Conservation (phyloP, 2,329 filamentous ascomycete genomes). For the Didymella keratinophila region DNA sequence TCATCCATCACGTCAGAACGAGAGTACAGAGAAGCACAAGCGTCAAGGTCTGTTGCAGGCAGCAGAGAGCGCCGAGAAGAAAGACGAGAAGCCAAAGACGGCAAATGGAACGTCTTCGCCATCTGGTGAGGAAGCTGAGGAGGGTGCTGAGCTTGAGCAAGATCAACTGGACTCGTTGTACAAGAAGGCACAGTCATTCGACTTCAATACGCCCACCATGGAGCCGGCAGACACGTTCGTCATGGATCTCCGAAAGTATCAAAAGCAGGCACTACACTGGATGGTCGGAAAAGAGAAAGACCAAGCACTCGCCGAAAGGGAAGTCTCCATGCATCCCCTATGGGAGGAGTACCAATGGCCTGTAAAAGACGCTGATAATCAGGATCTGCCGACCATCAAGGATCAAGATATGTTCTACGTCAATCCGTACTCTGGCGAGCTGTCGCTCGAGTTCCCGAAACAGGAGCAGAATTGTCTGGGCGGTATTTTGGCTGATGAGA, state of each 20-base stretch:
- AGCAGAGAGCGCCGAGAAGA: slow-evolving; percentile 85
- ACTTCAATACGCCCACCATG: slow-evolving; percentile 88
- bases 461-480: slow-evolving; percentile 96
- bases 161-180: slow-evolving; percentile 94
- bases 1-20: slow-evolving; percentile 76
- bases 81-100: slow-evolving; percentile 53
- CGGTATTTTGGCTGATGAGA: slow-evolving; percentile 93
- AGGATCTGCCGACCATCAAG: slow-evolving; percentile 70
- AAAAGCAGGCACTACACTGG: slow-evolving; percentile 95
- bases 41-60: slow-evolving; percentile 84
- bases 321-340: slow-evolving; percentile 90
- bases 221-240: slow-evolving; percentile 83
- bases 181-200: slow-evolving; percentile 94
- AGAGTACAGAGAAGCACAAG: slow-evolving; percentile 77
- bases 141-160: slow-evolving; percentile 90
- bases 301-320: slow-evolving; percentile 69
- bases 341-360: slow-evolving; percentile 98
- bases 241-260: slow-evolving; percentile 87
- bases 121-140: slow-evolving; percentile 72
- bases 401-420: slow-evolving; percentile 84
- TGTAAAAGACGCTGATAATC: slow-evolving; percentile 83
- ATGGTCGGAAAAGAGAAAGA: slow-evolving; percentile 94
- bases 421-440: slow-evolving; percentile 94
- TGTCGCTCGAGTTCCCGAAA: slow-evolving; percentile 88
- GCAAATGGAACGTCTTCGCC: slow-evolving; percentile 61